phyloP scores from a whole-genome alignment of 148 eudicot genomes.

The Fagopyrum esculentum region DNA sequence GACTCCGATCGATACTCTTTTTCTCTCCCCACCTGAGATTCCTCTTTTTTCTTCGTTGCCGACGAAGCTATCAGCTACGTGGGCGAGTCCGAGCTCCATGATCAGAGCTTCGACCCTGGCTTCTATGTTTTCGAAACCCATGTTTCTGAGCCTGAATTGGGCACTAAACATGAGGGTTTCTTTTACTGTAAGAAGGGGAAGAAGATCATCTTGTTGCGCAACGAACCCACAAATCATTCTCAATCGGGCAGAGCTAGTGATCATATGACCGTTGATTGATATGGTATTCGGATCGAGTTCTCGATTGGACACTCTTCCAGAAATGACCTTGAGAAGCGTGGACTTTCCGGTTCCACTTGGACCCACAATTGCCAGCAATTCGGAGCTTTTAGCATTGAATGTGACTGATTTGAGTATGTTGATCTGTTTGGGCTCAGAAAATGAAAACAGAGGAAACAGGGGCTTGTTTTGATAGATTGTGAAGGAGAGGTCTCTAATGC shows the following conservation, averaged over 20 bases:
- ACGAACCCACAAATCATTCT: slow-evolving; percentile 74
- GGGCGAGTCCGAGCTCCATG: slow-evolving; percentile 72
- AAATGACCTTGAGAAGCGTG: slow-evolving; percentile 51
- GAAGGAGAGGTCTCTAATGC: slow-evolving; percentile 63
- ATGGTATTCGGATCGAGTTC: slow-evolving; percentile 49
- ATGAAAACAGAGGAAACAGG: neutral
- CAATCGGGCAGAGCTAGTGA: slow-evolving; percentile 48
- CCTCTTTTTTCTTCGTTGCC: slow-evolving; percentile 87
- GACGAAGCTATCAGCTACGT: slow-evolving; percentile 63
- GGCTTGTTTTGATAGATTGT: slow-evolving; percentile 35
- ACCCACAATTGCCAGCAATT: slow-evolving; percentile 79
- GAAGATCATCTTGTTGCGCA: slow-evolving; percentile 82
- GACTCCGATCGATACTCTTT: slow-evolving; percentile 85
- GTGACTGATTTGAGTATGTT: slow-evolving; percentile 69
- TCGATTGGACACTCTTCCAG: slow-evolving; percentile 50
- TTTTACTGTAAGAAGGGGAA: slow-evolving; percentile 75
- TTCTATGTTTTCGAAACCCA: slow-evolving; percentile 35
- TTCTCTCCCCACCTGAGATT: slow-evolving; percentile 90
- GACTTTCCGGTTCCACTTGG: slow-evolving; percentile 98
- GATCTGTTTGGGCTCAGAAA: slow-evolving; percentile 33
- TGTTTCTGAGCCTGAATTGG: slow-evolving; percentile 55
- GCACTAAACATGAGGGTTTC: slow-evolving; percentile 85
- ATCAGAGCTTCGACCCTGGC: slow-evolving; percentile 62
- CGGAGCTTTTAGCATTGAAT: slow-evolving; percentile 49
- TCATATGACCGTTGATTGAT: slow-evolving; percentile 31